phyloP scores from a whole-genome alignment of 495 filamentous ascomycete genomes.

The Daldinia decipiens region DNA sequence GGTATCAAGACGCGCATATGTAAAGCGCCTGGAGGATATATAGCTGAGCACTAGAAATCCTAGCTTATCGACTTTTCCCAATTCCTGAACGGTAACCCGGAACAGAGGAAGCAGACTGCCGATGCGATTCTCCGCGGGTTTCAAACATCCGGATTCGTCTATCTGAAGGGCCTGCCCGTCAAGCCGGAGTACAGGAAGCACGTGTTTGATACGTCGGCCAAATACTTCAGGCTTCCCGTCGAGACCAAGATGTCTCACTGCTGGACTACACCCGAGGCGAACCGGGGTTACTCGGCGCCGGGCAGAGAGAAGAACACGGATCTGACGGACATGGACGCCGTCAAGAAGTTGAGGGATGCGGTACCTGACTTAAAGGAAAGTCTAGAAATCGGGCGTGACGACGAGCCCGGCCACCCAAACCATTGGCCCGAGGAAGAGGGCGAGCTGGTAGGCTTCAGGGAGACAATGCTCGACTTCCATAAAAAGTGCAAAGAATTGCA shows the following conservation, averaged over 20 bases:
- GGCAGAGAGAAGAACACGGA: slow-evolving; percentile 81
- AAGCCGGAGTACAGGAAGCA: slow-evolving; percentile 64
- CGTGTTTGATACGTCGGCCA: slow-evolving; percentile 76
- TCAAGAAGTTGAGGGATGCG: slow-evolving; percentile 66
- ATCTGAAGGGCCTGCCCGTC: slow-evolving; percentile 83
- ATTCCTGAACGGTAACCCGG: slow-evolving; percentile 72
- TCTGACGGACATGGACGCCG: slow-evolving; percentile 64
- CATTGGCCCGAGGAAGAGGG: slow-evolving; percentile 79
- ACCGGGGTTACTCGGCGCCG: slow-evolving; percentile 79
- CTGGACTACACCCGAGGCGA: slow-evolving; percentile 78
- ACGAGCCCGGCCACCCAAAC: slow-evolving; percentile 73
- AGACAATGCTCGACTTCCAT: slow-evolving; percentile 78
- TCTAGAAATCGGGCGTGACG: slow-evolving; percentile 84
- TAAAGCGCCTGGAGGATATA: neutral
- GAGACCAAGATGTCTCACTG: slow-evolving; percentile 74
- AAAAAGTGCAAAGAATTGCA: slow-evolving; percentile 78
- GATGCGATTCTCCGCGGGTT: slow-evolving; percentile 80
- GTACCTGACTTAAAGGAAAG: slow-evolving; percentile 85
- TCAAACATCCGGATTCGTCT: slow-evolving; percentile 88
- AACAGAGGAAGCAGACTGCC: slow-evolving; percentile 73
- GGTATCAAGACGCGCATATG: slow-evolving; percentile 27
- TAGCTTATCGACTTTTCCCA: slow-evolving; percentile 88
- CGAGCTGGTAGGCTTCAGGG: slow-evolving; percentile 72
- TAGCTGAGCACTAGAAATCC: slow-evolving; percentile 28
- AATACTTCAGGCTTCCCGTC: slow-evolving; percentile 79